Evolutionary conservation across 78 protist species (phyloP).

Genomic region (Cavenderia fasciculata): DNA sequence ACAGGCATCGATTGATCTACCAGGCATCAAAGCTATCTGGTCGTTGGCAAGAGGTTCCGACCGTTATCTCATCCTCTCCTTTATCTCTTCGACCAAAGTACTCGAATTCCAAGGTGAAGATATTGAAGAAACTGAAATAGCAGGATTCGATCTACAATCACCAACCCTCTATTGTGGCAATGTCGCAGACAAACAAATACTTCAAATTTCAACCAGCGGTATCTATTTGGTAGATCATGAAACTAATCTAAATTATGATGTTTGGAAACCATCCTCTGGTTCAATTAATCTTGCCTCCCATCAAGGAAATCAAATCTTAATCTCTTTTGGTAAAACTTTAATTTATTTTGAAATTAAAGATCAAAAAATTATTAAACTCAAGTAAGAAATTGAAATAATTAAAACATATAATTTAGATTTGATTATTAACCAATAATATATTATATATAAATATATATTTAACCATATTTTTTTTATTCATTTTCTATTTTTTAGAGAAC

Average conservation of each 20-base stretch:
- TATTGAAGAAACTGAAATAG: slow-evolving; percentile 79
- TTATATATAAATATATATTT: neutral
- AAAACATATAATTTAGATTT: too few species aligned
- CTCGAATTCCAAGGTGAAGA: slow-evolving; percentile 86
- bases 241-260: neutral
- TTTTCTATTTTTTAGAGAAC: neutral
- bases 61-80: slow-evolving; percentile 80
- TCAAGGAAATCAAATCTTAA: slow-evolving; percentile 61
- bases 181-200: neutral
- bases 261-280: slow-evolving; percentile 52
- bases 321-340: slow-evolving; percentile 64
- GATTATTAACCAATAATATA: too few species aligned
- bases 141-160: slow-evolving; percentile 73
- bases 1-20: slow-evolving; percentile 87
- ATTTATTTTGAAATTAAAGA: slow-evolving; percentile 49
- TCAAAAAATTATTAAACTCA: neutral
- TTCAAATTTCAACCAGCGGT: slow-evolving; percentile 62
- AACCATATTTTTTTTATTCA: neutral
- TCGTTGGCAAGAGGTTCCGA: slow-evolving; percentile 4
- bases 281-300: slow-evolving; percentile 66
- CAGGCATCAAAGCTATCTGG: slow-evolving; percentile 92
- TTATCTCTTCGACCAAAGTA: slow-evolving; percentile 85
- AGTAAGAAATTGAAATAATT: neutral
- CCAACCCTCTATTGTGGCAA: slow-evolving; percentile 84
- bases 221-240: slow-evolving; percentile 11